Conservation (phyloP, 1,284 basidiomycete species). For the Xerocomus cyaneibrunnescens region DNA sequence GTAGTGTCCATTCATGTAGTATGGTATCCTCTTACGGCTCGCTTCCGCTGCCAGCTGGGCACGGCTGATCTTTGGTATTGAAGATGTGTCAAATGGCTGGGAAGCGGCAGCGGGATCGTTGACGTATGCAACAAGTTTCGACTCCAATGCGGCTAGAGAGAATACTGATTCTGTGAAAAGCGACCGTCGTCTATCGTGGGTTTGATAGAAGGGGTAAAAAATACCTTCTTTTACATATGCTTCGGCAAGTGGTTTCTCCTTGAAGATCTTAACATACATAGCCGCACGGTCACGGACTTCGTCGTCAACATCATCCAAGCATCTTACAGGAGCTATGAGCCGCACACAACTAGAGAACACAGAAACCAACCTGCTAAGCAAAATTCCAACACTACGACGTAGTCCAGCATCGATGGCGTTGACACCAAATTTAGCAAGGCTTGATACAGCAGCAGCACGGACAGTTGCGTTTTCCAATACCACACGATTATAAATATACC, state of each 20-base stretch:
- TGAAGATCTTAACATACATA: constrained; percentile 86
- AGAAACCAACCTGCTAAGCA: constrained; percentile 70
- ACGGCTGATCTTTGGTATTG: constrained; percentile 89
- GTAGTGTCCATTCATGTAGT: not conserved
- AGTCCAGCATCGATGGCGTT: constrained; percentile 78
- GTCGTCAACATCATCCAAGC: constrained; percentile 98
- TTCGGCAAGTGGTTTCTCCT: constrained; percentile 79
- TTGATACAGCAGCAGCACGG: constrained; percentile 92
- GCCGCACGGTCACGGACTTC: constrained; percentile 98
- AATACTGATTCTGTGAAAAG: constrained; percentile 77
- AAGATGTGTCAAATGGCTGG: constrained; percentile 76
- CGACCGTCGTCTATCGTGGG: not conserved
- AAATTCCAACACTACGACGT: constrained; percentile 84
- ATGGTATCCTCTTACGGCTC: constrained; percentile 58
- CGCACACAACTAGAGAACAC: constrained; percentile 2
- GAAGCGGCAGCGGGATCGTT: constrained; percentile 70
- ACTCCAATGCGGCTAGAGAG: constrained; percentile 83
- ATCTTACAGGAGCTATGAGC: constrained; percentile 50
- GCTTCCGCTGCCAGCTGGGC: constrained; percentile 85
- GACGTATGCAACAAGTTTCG: constrained; percentile 87
- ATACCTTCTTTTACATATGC: constrained; percentile 90
- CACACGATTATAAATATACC: constrained; percentile 99
- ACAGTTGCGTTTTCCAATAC: constrained; percentile 99
- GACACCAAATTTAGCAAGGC: constrained; percentile 96
- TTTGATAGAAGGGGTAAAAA: not conserved